A percentile compares a stretch with the other conserved stretches of the same genome.
These are phyloP conservation scores for Pseudogymnoascus sp. DNA, from an alignment of 2,329 filamentous ascomycete genomes.

Conservation along the genomic window DNA sequence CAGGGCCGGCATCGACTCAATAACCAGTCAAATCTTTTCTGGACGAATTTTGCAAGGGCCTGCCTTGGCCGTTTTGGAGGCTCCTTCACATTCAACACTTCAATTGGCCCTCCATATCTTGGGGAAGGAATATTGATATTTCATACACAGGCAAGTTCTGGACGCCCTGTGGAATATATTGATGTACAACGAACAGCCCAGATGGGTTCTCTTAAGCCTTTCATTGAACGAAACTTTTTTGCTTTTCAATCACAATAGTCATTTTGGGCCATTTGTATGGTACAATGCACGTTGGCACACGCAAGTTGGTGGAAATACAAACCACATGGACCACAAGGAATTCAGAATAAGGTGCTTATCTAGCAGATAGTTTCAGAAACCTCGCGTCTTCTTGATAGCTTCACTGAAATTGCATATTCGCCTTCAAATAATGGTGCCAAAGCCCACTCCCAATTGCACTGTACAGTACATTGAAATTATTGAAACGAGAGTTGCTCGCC, in stretches of 20 bases:
- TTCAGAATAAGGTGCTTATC: slow-evolving; percentile 5
- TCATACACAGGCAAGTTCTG: not conserved
- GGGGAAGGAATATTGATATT: not conserved
- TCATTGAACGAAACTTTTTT: not conserved
- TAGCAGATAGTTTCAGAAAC: not conserved
- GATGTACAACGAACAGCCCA: not conserved
- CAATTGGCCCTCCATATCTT: not conserved
- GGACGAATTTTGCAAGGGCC: not conserved
- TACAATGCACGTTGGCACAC: slow-evolving; percentile 4
- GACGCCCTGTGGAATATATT: not conserved
- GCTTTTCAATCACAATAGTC: slow-evolving; percentile 5
- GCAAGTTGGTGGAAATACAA: not conserved
- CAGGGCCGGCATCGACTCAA: not conserved
- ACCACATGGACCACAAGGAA: not conserved
- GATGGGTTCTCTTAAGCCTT: not conserved
- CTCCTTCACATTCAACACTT: not conserved
- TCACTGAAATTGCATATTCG: not conserved
- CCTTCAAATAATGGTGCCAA: not conserved
- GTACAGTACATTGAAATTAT: not conserved
- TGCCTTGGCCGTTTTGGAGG: not conserved
- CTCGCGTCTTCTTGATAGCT: not conserved
- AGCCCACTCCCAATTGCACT: not conserved
- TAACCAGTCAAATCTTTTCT: not conserved
- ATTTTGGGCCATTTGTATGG: slow-evolving; percentile 6
- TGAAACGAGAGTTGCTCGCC: not conserved